phyloP scores from a whole-genome alignment of 2,329 filamentous ascomycete species.

The Chrysosporium queenslandicum region DNA sequence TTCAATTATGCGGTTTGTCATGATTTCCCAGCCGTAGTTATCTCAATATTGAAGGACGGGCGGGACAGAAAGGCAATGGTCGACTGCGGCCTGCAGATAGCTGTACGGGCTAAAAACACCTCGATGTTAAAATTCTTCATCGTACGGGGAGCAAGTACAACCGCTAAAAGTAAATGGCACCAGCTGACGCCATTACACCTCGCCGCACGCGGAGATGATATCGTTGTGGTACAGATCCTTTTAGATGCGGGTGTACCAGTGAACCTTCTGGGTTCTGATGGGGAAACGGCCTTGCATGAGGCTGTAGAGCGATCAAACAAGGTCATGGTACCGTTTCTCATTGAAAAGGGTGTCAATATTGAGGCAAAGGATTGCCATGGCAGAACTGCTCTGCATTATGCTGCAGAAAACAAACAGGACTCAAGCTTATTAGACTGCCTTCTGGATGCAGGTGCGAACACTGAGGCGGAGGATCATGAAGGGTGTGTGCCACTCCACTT shows the following conservation, averaged over 20 bases:
- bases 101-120: neutral
- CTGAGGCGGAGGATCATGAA: constrained; percentile 25
- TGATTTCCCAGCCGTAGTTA: neutral
- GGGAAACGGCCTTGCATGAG: neutral
- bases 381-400: neutral
- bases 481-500: neutral
- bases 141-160: neutral
- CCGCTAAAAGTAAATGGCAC: neutral
- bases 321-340: neutral
- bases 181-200: neutral
- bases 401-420: neutral
- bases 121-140: neutral
- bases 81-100: neutral
- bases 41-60: constrained; percentile 1
- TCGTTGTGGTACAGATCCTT: neutral
- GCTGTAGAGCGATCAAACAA: neutral
- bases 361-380: neutral
- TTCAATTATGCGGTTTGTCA: neutral
- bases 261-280: neutral
- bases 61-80: neutral
- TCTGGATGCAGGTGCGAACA: constrained; percentile 26
- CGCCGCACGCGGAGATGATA: neutral
- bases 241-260: neutral
- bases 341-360: neutral
- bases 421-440: neutral